phyloP scores from a whole-genome alignment of 179 eudicot genomes.

The Actinidia chinensis region DNA sequence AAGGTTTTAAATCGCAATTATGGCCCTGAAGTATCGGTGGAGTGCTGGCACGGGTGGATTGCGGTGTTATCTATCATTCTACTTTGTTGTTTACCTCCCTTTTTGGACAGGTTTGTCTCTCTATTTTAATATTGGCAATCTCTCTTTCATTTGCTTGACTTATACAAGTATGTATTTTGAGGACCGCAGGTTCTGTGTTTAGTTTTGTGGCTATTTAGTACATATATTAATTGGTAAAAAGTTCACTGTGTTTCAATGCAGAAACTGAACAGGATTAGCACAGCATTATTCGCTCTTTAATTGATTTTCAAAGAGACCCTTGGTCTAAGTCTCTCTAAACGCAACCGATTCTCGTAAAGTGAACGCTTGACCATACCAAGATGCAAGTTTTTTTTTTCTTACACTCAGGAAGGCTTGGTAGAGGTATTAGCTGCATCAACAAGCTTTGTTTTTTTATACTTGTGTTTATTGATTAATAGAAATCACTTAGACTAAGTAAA shows the following conservation, averaged over 20 bases:
- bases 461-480: background rate
- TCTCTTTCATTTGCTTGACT: background rate
- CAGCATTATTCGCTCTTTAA: constrained; percentile 75
- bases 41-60: too few species aligned
- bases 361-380: constrained; percentile 78
- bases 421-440: background rate
- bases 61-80: constrained; percentile 38
- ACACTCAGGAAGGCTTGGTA: constrained; percentile 78
- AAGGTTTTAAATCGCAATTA: constrained; percentile 71
- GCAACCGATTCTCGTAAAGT: constrained; percentile 86
- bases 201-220: background rate
- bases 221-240: too few species aligned
- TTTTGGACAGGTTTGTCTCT: constrained; percentile 74
- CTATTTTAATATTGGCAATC: background rate
- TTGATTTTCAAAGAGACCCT: constrained; percentile 82
- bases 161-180: background rate
- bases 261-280: constrained; percentile 92
- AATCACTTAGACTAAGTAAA: background rate
- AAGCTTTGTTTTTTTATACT: background rate
- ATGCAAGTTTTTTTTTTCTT: too few species aligned
- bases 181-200: background rate
- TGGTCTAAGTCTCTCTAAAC: constrained; percentile 87
- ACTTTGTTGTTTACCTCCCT: constrained; percentile 81
- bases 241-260: constrained; percentile 17
- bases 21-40: constrained; percentile 20